Evolutionary conservation across 2,329 filamentous ascomycete genomes (phyloP).

Genomic region (Lasiodiplodia theobromae): DNA sequence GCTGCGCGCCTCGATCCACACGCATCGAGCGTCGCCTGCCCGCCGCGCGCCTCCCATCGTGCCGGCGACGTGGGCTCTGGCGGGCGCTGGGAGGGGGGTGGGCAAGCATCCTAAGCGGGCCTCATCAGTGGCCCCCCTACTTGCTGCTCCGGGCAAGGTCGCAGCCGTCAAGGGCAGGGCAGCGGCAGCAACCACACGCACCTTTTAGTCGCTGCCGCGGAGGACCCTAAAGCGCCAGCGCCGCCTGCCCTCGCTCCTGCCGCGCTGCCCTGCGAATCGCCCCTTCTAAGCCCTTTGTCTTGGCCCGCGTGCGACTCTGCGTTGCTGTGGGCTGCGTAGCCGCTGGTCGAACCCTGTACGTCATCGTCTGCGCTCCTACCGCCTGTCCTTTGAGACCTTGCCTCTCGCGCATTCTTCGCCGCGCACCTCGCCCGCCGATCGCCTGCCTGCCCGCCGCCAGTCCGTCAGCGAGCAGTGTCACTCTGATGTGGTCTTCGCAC

Average conservation of each 20-base stretch:
- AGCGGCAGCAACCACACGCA: slow-evolving; percentile 21
- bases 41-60: slow-evolving; percentile 20
- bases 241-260: slow-evolving; percentile 5
- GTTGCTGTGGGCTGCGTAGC: slow-evolving; percentile 2
- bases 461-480: slow-evolving; percentile 11
- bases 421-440: slow-evolving; percentile 19
- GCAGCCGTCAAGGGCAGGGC: slow-evolving; percentile 20
- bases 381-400: slow-evolving; percentile 27
- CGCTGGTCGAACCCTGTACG: slow-evolving; percentile 26
- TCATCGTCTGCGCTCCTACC: slow-evolving; percentile 10
- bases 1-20: slow-evolving; percentile 27
- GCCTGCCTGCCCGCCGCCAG: slow-evolving; percentile 20
- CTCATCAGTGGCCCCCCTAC: slow-evolving; percentile 1
- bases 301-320: slow-evolving; percentile 4
- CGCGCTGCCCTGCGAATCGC: slow-evolving; percentile 17
- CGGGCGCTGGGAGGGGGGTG: slow-evolving; percentile 7
- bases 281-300: slow-evolving; percentile 16
- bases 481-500: slow-evolving; percentile 31
- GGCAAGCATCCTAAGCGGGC: slow-evolving; percentile 15
- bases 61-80: slow-evolving; percentile 17
- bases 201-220: slow-evolving; percentile 12
- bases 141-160: background rate
- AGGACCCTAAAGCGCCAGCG: slow-evolving; percentile 10
- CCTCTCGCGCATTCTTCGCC: slow-evolving; percentile 29
- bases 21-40: slow-evolving; percentile 25